These are phyloP conservation scores for Picochlorum costavermella DNA, from an alignment of 139 green algal species.

Conservation along the genomic window DNA sequence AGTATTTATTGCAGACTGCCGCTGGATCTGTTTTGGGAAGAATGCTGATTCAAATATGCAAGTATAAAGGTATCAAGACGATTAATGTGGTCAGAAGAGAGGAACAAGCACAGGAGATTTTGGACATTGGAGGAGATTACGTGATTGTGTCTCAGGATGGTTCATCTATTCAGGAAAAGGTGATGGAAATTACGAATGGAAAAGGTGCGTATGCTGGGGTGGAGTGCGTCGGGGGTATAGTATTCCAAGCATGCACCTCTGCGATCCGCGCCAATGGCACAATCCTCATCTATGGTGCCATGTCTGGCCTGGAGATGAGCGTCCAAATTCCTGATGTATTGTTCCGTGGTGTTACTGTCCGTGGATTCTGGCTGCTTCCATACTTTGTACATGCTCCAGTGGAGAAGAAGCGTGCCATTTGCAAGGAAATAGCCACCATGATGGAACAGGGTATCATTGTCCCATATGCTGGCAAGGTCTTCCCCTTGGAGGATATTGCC, in stretches of 20 bases:
- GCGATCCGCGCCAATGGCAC: slow-evolving; percentile 9
- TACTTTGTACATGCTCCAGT: slow-evolving; percentile 1
- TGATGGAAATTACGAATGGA: slow-evolving; percentile 33
- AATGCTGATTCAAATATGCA: slow-evolving; percentile 29
- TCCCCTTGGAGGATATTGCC: slow-evolving; percentile 17
- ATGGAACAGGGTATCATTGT: slow-evolving; percentile 14
- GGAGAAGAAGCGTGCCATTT: background rate
- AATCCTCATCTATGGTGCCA: slow-evolving; percentile 23
- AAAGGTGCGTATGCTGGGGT: slow-evolving; percentile 27
- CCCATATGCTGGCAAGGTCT: slow-evolving; percentile 14
- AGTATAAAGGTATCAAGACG: slow-evolving; percentile 30
- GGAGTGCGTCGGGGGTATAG: slow-evolving; percentile 31
- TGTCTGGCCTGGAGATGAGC: slow-evolving; percentile 3
- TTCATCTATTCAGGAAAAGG: slow-evolving; percentile 17
- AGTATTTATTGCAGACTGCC: slow-evolving; percentile 43
- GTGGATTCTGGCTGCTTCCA: slow-evolving; percentile 20
- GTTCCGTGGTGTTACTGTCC: slow-evolving; percentile 16
- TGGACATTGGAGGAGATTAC: slow-evolving; percentile 27
- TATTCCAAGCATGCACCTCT: slow-evolving; percentile 7
- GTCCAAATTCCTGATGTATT: slow-evolving; percentile 16
- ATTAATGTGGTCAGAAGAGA: slow-evolving; percentile 41
- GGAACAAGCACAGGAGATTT: slow-evolving; percentile 28
- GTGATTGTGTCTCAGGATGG: slow-evolving; percentile 25
- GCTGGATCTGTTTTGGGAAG: slow-evolving; percentile 40
- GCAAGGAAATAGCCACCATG: slow-evolving; percentile 12